Evolutionary conservation across 129 eudicot genomes (phyloP), one percentile per base, ranked within the genome.

Genomic region (Flaveria bidentis): DNA sequence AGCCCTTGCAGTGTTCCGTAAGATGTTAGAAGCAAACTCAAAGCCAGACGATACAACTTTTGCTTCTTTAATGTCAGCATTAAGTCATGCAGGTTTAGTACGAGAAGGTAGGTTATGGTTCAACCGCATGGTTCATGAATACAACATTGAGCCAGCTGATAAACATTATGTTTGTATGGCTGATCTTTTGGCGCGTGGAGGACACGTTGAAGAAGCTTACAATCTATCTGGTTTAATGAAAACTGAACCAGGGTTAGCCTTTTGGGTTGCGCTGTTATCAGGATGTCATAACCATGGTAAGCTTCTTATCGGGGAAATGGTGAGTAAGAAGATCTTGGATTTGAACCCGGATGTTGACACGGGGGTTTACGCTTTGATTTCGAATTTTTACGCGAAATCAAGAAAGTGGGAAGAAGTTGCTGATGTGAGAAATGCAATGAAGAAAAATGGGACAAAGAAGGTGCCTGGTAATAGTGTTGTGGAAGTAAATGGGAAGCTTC

Each of bases 101-200:
- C 78, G 86, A 28, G 90, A 92, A 84, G 98, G 98, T 72, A 74
- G 26, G 20, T 51, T 83, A 55, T 92, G 94, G 92, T 90, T 90
- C 61, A 77, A 85, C 45, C 82, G 69, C 72, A 92, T 92, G 96
- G 82, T 81, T 62, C 64, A 68, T 42, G 69, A 78, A 63, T 86
- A 84, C 79, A 86, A 83, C 28, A 82, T 90, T 60, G 72, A 90
- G 71, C 96, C 98, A 13, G 80, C 64, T 8, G 88, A 79, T 39
- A 92, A 92, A 75, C 98, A 92, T 82, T 90, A 92, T 71, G 83
- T 79, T 42, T 79, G 91, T 66, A 82, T 88, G 89, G 88, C 92
- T 62, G 98, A 92, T 86, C 93, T 92, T 69, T 88, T 92, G 74
- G 94, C 98, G 62, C 96, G 96, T 77, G 88, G 84, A 25, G 98